A percentile compares a stretch with the other conserved stretches of the same genome.
These are phyloP conservation scores for Gonium pectorale DNA, from an alignment of 139 green algal genomes.

Conservation along the genomic window DNA sequence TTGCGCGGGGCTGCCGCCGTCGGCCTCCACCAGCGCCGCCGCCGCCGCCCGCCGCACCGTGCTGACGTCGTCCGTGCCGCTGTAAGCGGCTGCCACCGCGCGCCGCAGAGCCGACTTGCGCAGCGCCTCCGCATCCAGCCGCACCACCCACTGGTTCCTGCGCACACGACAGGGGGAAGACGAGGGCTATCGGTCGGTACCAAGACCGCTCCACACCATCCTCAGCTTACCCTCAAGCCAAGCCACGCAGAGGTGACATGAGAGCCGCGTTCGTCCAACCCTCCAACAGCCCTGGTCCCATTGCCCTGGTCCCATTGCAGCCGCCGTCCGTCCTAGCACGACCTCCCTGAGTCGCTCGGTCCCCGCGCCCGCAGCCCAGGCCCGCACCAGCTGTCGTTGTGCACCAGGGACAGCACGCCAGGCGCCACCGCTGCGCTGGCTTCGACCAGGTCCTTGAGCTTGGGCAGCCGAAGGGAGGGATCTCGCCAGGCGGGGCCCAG, in stretches of 20 bases:
- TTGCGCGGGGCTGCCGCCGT: background rate
- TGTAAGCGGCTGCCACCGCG: slow-evolving; percentile 17
- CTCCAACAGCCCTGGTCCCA: background rate
- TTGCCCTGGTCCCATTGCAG: too few species aligned
- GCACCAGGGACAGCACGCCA: background rate
- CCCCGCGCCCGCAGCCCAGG: background rate
- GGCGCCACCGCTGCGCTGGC: background rate
- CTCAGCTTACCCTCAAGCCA: background rate
- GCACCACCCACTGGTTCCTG: background rate
- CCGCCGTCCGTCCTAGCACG: too few species aligned
- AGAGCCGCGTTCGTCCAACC: background rate
- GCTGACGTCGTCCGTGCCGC: slow-evolving; percentile 1
- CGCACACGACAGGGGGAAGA: background rate
- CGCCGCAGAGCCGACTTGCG: slow-evolving; percentile 5
- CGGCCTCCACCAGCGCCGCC: background rate
- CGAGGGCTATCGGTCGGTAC: background rate
- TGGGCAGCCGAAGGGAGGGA: background rate
- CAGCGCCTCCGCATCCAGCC: background rate
- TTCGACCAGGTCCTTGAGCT: background rate
- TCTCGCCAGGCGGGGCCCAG: background rate
- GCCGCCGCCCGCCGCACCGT: slow-evolving; percentile 29
- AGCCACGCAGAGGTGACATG: background rate
- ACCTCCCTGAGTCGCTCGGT: too few species aligned
- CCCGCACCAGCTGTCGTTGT: background rate
- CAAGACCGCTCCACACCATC: background rate